Conservation (phyloP, 441 rosid genomes). For the Hura crepitans region DNA sequence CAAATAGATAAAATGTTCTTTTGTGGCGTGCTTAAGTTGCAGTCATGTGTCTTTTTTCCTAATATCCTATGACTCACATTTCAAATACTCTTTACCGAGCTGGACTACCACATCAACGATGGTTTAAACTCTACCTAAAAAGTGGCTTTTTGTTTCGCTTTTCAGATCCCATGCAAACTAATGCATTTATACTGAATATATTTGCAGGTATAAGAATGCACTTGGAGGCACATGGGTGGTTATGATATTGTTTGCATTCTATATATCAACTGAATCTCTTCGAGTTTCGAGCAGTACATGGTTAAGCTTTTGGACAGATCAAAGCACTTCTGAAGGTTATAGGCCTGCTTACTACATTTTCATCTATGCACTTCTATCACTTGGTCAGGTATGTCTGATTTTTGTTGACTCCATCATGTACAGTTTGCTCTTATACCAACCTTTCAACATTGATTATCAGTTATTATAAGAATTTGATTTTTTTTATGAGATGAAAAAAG, state of each 20-base stretch:
- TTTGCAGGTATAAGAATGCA: constrained; percentile 75
- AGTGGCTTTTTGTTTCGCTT: no score
- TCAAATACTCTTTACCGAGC: no score
- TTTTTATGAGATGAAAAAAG: no score
- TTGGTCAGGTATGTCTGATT: constrained; percentile 68
- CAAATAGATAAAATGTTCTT: no score
- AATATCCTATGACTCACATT: no score
- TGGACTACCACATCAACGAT: no score
- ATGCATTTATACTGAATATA: not conserved
- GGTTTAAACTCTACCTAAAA: not conserved
- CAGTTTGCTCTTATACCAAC: constrained; percentile 8
- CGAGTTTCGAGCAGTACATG: constrained; percentile 88
- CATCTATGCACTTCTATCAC: constrained; percentile 71
- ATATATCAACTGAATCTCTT: constrained; percentile 68
- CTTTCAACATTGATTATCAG: not conserved
- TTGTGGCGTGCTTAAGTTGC: no score
- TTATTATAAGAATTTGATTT: constrained; percentile 1
- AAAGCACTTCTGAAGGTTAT: constrained; percentile 56
- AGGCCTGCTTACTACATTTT: constrained; percentile 55
- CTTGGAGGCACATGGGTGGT: constrained; percentile 85
- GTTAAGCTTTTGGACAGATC: constrained; percentile 95
- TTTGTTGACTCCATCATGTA: constrained; percentile 2
- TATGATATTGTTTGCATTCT: constrained; percentile 62
- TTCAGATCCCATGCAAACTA: not conserved
- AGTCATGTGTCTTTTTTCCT: no score